Evolutionary conservation across 1,284 basidiomycete genomes (phyloP).

Genomic region (Boletellus sp.): DNA sequence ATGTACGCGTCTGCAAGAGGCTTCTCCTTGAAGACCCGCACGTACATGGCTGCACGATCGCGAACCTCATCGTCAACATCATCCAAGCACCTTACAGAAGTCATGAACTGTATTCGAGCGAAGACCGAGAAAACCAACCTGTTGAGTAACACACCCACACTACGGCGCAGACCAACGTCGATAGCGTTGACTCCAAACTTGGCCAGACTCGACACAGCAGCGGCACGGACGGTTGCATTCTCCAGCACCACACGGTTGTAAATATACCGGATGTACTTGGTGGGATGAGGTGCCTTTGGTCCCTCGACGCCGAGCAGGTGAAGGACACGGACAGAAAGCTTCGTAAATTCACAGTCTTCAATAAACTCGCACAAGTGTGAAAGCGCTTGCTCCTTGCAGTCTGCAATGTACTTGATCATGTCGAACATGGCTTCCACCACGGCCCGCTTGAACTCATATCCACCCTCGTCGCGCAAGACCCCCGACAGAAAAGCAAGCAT

Average conservation of each 20-base stretch:
- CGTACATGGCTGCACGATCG: slow-evolving; percentile 94
- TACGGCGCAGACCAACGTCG: slow-evolving; percentile 78
- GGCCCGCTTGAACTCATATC: slow-evolving; percentile 98
- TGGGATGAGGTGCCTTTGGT: slow-evolving; percentile 90
- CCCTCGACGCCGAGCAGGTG: slow-evolving; percentile 95
- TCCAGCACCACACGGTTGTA: slow-evolving; percentile 99
- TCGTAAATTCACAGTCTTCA: slow-evolving; percentile 99
- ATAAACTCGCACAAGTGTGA: slow-evolving; percentile 99
- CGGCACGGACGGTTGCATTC: slow-evolving; percentile 96
- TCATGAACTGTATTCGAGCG: slow-evolving; percentile 7
- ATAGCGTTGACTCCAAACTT: slow-evolving; percentile 93
- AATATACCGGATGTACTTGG: slow-evolving; percentile 99
- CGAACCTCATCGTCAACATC: slow-evolving; percentile 99
- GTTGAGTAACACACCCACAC: slow-evolving; percentile 82
- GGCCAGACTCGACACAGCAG: slow-evolving; percentile 90
- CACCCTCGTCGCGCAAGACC: slow-evolving; percentile 93
- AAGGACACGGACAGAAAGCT: slow-evolving; percentile 94
- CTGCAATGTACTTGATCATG: slow-evolving; percentile 97
- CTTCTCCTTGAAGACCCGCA: slow-evolving; percentile 80
- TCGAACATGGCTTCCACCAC: slow-evolving; percentile 99
- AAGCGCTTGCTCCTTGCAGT: slow-evolving; percentile 94
- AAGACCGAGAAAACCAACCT: slow-evolving; percentile 47
- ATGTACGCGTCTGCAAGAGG: slow-evolving; percentile 82
- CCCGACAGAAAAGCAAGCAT: slow-evolving; percentile 95
- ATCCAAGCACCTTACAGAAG: slow-evolving; percentile 76